Evolutionary conservation across 2,329 filamentous ascomycete species (phyloP).

Genomic region (Ophiostoma sp.): DNA sequence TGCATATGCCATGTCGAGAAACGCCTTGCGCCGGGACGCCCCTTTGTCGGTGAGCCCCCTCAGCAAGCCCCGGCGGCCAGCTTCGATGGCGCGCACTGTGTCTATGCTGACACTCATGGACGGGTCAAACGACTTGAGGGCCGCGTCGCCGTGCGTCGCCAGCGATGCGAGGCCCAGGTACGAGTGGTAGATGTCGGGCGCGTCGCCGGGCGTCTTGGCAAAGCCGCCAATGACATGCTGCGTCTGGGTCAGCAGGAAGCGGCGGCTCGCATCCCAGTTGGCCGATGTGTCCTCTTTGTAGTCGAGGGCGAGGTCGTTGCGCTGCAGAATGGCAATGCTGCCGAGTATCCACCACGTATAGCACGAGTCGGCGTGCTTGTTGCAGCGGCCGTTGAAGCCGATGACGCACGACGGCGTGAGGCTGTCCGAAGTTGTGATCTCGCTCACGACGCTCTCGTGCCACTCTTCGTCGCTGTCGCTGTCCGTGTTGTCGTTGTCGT

Average conservation of each 20-base stretch:
- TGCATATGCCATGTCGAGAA: conserved; percentile 13
- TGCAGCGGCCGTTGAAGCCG: conserved; percentile 84
- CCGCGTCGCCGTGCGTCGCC: conserved; percentile 63
- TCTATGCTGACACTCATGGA: conserved; percentile 68
- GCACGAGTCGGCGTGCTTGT: conserved; percentile 91
- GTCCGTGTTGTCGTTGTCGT: conserved; percentile 41
- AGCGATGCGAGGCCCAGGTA: conserved; percentile 82
- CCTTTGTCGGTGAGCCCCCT: conserved; percentile 11
- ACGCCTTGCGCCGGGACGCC: not conserved
- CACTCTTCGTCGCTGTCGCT: conserved; percentile 40
- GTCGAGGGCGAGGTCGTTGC: conserved; percentile 33
- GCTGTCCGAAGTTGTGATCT: not conserved
- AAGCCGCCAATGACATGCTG: conserved; percentile 83
- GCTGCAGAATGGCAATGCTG: conserved; percentile 43
- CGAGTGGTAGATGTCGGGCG: conserved; percentile 78
- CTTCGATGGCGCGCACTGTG: conserved; percentile 46
- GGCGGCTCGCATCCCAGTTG: conserved; percentile 55
- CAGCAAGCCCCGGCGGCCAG: conserved; percentile 40
- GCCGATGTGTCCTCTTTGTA: conserved; percentile 54
- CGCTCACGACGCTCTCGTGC: conserved; percentile 30
- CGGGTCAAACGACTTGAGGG: conserved; percentile 66
- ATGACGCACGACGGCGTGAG: conserved; percentile 35
- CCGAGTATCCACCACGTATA: conserved; percentile 90
- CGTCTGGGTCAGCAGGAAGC: conserved; percentile 77
- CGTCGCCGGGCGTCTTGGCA: conserved; percentile 62